phyloP scores from a whole-genome alignment of 2,329 filamentous ascomycete genomes.

The Colletotrichum kahawae region DNA sequence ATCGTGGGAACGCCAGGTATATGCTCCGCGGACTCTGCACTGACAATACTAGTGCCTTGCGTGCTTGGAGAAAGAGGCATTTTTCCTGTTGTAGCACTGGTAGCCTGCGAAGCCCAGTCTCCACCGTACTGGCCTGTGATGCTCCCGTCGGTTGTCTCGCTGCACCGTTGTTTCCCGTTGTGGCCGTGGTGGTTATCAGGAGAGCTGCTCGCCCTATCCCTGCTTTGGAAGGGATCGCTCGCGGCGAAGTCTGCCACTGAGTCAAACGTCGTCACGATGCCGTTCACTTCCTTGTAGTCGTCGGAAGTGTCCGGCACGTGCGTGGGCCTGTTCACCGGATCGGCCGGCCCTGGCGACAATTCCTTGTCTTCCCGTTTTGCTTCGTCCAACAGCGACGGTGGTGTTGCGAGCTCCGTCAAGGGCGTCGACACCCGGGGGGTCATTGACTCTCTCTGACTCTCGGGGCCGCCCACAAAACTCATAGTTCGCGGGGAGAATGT shows the following conservation, averaged over 20 bases:
- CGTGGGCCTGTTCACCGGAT: slow-evolving; percentile 32
- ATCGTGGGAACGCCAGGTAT: slow-evolving; percentile 49
- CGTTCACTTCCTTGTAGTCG: slow-evolving; percentile 49
- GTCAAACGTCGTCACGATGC: slow-evolving; percentile 49
- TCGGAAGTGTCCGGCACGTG: slow-evolving; percentile 36
- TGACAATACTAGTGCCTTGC: slow-evolving; percentile 69
- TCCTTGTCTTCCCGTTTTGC: slow-evolving; percentile 28
- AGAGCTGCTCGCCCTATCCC: slow-evolving; percentile 33
- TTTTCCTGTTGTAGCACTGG: slow-evolving; percentile 67
- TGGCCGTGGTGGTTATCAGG: slow-evolving; percentile 43
- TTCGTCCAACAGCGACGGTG: slow-evolving; percentile 24
- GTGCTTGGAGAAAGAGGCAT: slow-evolving; percentile 70
- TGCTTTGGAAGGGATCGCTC: slow-evolving; percentile 53
- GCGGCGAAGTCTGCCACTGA: slow-evolving; percentile 52
- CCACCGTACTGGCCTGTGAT: slow-evolving; percentile 57
- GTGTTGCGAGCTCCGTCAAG: slow-evolving; percentile 13
- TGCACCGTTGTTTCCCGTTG: slow-evolving; percentile 58
- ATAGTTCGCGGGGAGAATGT: slow-evolving; percentile 51
- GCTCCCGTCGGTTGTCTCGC: slow-evolving; percentile 67
- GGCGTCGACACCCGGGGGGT: slow-evolving; percentile 20
- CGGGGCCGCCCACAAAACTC: slow-evolving; percentile 38
- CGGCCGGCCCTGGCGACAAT: slow-evolving; percentile 29
- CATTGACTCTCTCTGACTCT: slow-evolving; percentile 1
- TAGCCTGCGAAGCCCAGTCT: slow-evolving; percentile 68
- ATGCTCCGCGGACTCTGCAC: slow-evolving; percentile 61